Evolutionary conservation across 192 early-diverging fungal species (phyloP).

Genomic region (Gonapodya prolifera): DNA sequence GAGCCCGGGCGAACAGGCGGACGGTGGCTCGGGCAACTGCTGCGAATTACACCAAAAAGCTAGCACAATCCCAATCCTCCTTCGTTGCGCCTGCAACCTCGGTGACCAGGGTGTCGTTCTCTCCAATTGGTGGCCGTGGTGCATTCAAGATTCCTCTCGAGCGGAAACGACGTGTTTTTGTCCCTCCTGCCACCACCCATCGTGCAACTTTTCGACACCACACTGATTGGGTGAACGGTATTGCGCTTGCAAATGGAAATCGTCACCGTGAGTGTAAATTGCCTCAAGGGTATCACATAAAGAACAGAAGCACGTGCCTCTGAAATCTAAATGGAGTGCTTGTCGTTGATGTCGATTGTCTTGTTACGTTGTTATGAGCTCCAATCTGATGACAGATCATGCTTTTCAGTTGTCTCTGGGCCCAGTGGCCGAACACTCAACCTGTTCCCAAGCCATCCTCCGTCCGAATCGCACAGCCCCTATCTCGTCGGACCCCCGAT

Average conservation of each 20-base stretch:
- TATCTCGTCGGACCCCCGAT: slow-evolving; percentile 12
- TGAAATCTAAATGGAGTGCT: neutral
- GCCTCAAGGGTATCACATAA: neutral
- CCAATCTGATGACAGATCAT: slow-evolving; percentile 12
- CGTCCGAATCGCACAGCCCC: neutral
- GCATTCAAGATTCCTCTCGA: neutral
- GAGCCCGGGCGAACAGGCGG: neutral
- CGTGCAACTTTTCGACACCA: slow-evolving; percentile 64
- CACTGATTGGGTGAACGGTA: slow-evolving; percentile 95
- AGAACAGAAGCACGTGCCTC: neutral
- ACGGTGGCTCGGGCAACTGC: neutral
- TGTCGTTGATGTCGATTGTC: neutral
- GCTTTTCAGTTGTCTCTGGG: slow-evolving; percentile 57
- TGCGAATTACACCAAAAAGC: neutral
- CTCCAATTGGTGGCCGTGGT: neutral
- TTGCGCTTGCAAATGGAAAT: slow-evolving; percentile 56
- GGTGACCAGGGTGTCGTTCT: neutral
- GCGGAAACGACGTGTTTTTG: neutral
- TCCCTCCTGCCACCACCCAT: slow-evolving; percentile 32
- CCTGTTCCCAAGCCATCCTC: slow-evolving; percentile 33
- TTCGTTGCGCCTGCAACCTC: neutral
- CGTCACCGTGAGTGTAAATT: slow-evolving; percentile 35
- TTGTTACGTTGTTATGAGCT: slow-evolving; percentile 1
- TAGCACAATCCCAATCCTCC: neutral
- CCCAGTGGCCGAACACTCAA: slow-evolving; percentile 87